These are phyloP conservation scores for Notholithocarpus densiflorus DNA, from an alignment of 306 rosid species.

Conservation along the genomic window DNA sequence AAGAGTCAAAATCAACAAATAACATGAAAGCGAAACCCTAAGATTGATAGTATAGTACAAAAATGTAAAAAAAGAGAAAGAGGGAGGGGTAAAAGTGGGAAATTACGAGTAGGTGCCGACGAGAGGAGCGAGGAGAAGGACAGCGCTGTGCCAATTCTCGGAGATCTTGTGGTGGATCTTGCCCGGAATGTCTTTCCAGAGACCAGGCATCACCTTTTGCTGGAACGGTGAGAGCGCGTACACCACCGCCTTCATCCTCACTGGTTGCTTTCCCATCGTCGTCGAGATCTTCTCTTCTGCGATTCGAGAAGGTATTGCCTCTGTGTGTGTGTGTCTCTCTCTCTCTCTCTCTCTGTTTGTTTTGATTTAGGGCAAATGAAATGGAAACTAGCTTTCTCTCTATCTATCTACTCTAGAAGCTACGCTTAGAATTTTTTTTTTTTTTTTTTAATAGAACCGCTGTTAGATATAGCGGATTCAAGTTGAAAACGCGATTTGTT, in stretches of 20 bases:
- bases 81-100: not conserved
- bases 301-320: not conserved
- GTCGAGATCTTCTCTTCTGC: not conserved
- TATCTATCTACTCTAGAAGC: too few relatives aligned
- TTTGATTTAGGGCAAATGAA: not conserved
- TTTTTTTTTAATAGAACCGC: too few relatives aligned
- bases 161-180: constrained; percentile 89
- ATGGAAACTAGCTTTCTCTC: too few relatives aligned
- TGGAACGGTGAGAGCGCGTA: constrained; percentile 86
- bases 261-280: constrained; percentile 65
- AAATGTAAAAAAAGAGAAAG: not conserved
- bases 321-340: not conserved
- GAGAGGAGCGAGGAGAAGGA: constrained; percentile 63
- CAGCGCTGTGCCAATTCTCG: constrained; percentile 81
- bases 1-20: too few relatives aligned
- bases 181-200: constrained; percentile 72
- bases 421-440: too few relatives aligned
- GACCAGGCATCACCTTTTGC: constrained; percentile 83
- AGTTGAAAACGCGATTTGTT: too few relatives aligned
- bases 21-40: too few relatives aligned
- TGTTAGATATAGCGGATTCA: too few relatives aligned
- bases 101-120: constrained; percentile 55
- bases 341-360: not conserved
- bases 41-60: too few relatives aligned
- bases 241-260: constrained; percentile 72